phyloP scores from a whole-genome alignment of 1,284 basidiomycete species.

The Meripilus lineatus region DNA sequence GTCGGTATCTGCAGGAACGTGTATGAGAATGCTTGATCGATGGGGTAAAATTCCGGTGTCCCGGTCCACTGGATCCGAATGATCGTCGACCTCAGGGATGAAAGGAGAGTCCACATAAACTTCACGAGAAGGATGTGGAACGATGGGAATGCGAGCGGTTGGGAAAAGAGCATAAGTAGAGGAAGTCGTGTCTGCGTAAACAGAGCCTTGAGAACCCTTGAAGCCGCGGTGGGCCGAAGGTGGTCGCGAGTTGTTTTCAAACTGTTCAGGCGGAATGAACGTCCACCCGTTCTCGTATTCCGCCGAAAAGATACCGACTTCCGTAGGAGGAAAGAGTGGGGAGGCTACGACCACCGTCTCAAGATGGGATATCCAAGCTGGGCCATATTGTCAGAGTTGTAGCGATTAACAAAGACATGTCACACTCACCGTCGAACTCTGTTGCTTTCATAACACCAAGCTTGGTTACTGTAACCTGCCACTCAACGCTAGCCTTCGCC shows the following conservation, averaged over 20 bases:
- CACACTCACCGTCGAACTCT: constrained; percentile 63
- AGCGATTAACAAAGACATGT: constrained; percentile 7
- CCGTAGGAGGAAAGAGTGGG: constrained; percentile 38
- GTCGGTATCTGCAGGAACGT: constrained; percentile 37
- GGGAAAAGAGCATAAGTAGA: constrained; percentile 14
- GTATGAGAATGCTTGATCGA: constrained; percentile 52
- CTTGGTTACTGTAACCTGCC: constrained; percentile 70
- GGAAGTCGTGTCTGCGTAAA: constrained; percentile 12
- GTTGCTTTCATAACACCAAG: constrained; percentile 50
- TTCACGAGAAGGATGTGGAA: constrained; percentile 5
- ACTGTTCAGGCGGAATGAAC: constrained; percentile 20
- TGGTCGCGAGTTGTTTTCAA: constrained; percentile 1
- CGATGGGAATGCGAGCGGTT: constrained; percentile 23
- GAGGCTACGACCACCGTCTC: constrained; percentile 30
- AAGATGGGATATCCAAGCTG: constrained; percentile 64
- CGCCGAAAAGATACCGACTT: constrained; percentile 52
- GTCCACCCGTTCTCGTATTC: constrained; percentile 54
- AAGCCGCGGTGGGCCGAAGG: constrained; percentile 7
- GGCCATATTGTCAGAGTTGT: constrained; percentile 6
- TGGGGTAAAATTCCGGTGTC: constrained; percentile 48
- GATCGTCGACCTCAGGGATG: constrained; percentile 16
- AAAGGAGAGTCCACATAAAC: too few relatives aligned
- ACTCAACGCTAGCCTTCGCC: constrained; percentile 65
- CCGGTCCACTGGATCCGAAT: too few relatives aligned
- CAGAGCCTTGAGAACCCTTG: constrained; percentile 12